Conservation (phyloP, 306 rosid species). For the Cucurbita pepo region DNA sequence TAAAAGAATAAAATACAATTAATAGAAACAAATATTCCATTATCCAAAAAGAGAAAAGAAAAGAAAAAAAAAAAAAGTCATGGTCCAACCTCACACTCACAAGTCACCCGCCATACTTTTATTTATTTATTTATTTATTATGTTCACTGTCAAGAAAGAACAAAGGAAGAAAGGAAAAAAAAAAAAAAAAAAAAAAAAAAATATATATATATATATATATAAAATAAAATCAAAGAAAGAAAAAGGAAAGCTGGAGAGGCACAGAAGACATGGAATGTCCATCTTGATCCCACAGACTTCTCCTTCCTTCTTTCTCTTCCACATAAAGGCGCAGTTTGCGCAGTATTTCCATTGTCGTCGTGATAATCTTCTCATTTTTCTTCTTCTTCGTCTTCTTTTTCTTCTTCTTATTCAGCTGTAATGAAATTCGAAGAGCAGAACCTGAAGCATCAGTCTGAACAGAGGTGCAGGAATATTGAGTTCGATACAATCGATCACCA, state of each 20-base stretch:
- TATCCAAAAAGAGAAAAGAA: too few relatives aligned
- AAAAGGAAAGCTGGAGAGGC: background rate
- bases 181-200: too few relatives aligned
- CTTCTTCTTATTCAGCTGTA: background rate
- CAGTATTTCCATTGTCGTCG: background rate
- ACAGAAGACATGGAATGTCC: background rate
- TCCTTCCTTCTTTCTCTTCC: background rate
- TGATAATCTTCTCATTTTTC: background rate
- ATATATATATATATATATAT: too few relatives aligned
- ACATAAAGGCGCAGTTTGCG: background rate
- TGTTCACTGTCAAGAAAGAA: too few relatives aligned
- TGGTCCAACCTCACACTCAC: background rate
- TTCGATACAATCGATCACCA: slow-evolving; percentile 10
- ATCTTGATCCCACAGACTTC: background rate
- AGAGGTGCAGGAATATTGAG: slow-evolving; percentile 44
- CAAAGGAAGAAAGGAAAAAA: too few relatives aligned
- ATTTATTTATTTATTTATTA: too few relatives aligned
- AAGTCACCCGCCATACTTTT: too few relatives aligned
- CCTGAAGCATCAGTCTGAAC: background rate
- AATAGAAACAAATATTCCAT: too few relatives aligned
- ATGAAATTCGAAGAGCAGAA: slow-evolving; percentile 40
- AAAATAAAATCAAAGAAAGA: too few relatives aligned
- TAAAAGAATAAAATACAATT: too few relatives aligned
- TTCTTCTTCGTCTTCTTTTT: background rate
- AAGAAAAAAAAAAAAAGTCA: too few relatives aligned